Conservation (phyloP, 495 filamentous ascomycete species). For the Xylaria curta region DNA sequence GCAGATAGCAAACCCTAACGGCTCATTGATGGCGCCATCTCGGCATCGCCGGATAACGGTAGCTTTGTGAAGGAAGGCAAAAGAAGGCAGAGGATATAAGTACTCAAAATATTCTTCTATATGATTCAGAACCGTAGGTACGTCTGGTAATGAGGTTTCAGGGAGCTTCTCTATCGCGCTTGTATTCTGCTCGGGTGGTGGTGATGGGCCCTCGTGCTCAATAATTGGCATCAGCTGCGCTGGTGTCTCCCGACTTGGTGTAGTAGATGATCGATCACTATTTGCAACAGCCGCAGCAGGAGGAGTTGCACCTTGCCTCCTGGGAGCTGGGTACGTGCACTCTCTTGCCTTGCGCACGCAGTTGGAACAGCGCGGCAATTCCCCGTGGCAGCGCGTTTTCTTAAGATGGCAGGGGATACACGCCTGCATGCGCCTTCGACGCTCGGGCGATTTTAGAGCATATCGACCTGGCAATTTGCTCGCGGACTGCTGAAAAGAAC, state of each 20-base stretch:
- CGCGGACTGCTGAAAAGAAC: slow-evolving; percentile 36
- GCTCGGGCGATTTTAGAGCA: slow-evolving; percentile 34
- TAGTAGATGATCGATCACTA: background rate
- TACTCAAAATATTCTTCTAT: slow-evolving; percentile 40
- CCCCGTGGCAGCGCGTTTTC: slow-evolving; percentile 38
- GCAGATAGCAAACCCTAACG: slow-evolving; percentile 36
- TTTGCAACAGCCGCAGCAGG: background rate
- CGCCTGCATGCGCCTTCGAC: slow-evolving; percentile 37
- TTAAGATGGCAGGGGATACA: slow-evolving; percentile 39
- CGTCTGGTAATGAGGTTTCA: slow-evolving; percentile 16
- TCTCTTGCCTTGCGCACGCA: slow-evolving; percentile 32
- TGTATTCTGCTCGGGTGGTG: background rate
- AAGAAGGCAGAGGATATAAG: slow-evolving; percentile 40
- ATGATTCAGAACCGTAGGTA: slow-evolving; percentile 21
- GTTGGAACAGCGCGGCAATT: slow-evolving; percentile 36
- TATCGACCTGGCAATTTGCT: slow-evolving; percentile 32
- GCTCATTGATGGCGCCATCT: slow-evolving; percentile 33
- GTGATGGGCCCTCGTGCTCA: background rate
- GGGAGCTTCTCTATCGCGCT: slow-evolving; percentile 4
- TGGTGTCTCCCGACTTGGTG: slow-evolving; percentile 5
- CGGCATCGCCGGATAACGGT: slow-evolving; percentile 35
- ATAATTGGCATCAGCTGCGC: background rate
- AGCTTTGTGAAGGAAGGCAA: slow-evolving; percentile 39
- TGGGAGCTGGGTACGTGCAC: slow-evolving; percentile 31
- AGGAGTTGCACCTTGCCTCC: slow-evolving; percentile 11